Percentiles rank a stretch among this genome's conserved stretches.
Evolutionary conservation across 371 early-diverging fungal genomes (phyloP).

Genomic region (Saksenaea vasiformis): DNA sequence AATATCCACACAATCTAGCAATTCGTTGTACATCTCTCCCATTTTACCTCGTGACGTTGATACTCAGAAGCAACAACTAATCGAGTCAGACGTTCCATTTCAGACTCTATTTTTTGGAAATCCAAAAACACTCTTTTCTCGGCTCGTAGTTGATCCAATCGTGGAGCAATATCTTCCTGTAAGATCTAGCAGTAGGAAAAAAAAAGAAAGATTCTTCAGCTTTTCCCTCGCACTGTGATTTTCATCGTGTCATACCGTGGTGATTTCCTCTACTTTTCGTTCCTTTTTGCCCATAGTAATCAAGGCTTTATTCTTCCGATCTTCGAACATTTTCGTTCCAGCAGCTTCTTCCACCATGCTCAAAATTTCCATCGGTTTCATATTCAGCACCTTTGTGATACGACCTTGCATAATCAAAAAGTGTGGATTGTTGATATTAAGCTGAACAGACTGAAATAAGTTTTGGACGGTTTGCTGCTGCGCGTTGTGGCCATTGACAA

Average conservation of each 20-base stretch:
- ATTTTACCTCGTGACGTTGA: conserved; percentile 52
- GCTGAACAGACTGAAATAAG: conserved; percentile 94
- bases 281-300: conserved; percentile 96
- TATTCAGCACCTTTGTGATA: conserved; percentile 98
- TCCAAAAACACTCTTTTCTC: conserved; percentile 92
- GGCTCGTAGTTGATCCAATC: conserved; percentile 86
- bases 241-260: conserved; percentile 44
- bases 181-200: conserved; percentile 56
- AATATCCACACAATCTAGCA: neutral
- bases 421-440: conserved; percentile 98
- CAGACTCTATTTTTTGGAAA: conserved; percentile 88
- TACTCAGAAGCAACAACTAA: conserved; percentile 87
- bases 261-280: conserved; percentile 91
- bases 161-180: conserved; percentile 91
- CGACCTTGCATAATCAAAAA: conserved; percentile 99
- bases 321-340: conserved; percentile 98
- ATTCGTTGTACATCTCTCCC: neutral
- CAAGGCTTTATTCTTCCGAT: conserved; percentile 94
- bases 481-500: conserved; percentile 93
- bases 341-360: conserved; percentile 99
- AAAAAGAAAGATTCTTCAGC: neutral
- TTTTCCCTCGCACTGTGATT: neutral
- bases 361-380: conserved; percentile 96
- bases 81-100: conserved; percentile 81
- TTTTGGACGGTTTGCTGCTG: conserved; percentile 91